These are phyloP conservation scores for Trichosporon sp. DNA, from an alignment of 1,284 basidiomycete species.

Conservation along the genomic window DNA sequence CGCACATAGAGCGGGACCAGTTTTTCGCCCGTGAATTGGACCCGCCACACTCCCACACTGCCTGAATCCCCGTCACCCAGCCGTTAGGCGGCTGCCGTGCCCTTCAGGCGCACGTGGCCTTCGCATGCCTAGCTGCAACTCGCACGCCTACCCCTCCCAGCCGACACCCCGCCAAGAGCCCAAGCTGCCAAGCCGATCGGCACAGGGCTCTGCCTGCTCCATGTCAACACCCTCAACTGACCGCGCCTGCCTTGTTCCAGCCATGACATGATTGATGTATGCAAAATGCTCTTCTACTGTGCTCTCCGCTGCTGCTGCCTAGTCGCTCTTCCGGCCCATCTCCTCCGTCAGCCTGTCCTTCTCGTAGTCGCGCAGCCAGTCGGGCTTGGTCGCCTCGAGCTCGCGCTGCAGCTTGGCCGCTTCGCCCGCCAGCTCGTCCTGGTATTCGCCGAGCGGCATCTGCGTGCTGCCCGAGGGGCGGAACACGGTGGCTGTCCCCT, in stretches of 20 bases:
- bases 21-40: neutral
- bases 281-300: constrained; percentile 7
- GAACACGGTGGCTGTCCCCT: constrained; percentile 25
- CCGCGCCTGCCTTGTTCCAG: no score
- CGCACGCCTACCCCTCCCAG: neutral
- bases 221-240: neutral
- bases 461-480: constrained; percentile 4
- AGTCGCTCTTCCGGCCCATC: neutral
- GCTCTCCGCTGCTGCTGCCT: neutral
- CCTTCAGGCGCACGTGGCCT: neutral
- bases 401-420: constrained; percentile 27
- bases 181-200: neutral
- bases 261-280: neutral
- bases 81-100: no score
- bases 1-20: neutral
- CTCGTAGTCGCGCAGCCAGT: constrained; percentile 35
- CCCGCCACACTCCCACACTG: neutral
- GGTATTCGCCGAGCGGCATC: constrained; percentile 29
- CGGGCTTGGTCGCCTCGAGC: constrained; percentile 34
- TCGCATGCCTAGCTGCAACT: neutral
- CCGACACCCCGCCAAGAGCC: neutral
- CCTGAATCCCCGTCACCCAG: neutral
- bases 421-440: constrained; percentile 25
- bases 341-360: neutral
- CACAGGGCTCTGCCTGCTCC: neutral